These are phyloP conservation scores for Spatholobus suberectus DNA, from an alignment of 306 rosid genomes.

Conservation along the genomic window DNA sequence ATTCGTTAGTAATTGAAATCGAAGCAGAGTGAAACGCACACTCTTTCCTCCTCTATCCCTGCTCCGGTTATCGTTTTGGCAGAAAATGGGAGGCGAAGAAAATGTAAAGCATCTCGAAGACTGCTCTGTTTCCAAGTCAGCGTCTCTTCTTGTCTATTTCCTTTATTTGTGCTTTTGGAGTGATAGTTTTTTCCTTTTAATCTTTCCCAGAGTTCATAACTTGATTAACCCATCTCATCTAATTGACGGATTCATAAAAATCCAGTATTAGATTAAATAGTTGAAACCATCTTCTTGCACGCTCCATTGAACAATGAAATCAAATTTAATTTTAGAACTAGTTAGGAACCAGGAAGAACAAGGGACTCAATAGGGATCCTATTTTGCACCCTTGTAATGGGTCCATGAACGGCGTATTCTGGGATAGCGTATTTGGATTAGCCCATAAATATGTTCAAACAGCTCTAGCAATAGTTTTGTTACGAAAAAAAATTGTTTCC, in stretches of 20 bases:
- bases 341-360: background rate
- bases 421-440: background rate
- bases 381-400: constrained; percentile 11
- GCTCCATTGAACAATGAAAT: background rate
- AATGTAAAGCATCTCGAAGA: constrained; percentile 83
- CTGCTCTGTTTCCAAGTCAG: constrained; percentile 90
- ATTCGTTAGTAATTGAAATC: background rate
- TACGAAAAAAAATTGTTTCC: background rate
- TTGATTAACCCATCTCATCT: constrained; percentile 5
- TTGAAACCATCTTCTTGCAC: background rate
- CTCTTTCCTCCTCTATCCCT: background rate
- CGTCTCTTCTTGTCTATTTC: constrained; percentile 16
- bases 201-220: background rate
- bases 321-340: background rate
- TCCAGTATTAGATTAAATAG: background rate
- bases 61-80: background rate
- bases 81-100: constrained; percentile 71
- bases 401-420: no score
- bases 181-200: background rate
- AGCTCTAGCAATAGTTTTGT: background rate
- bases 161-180: background rate
- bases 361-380: background rate
- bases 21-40: background rate
- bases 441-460: background rate
- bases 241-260: background rate